These are phyloP conservation scores for Neurospora cerealis DNA, from an alignment of 495 filamentous ascomycete genomes.

Conservation along the genomic window DNA sequence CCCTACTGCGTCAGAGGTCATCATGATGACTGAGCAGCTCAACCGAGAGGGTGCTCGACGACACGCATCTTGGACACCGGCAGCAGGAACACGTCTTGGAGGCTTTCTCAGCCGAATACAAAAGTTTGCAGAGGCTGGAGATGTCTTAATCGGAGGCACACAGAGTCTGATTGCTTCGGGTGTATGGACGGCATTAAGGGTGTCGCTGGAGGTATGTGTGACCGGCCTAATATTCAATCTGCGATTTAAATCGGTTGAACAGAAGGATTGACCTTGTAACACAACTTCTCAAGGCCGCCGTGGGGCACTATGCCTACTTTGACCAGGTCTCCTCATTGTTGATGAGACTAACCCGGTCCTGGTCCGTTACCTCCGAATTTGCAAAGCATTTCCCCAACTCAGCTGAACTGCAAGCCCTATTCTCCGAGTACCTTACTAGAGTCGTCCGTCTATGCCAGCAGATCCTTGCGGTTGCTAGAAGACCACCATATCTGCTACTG, in stretches of 20 bases:
- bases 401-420: neutral
- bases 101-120: neutral
- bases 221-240: no score
- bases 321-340: neutral
- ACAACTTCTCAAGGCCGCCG: neutral
- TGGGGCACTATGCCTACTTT: neutral
- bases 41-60: neutral
- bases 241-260: no score
- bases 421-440: constrained; percentile 2
- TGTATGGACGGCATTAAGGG: neutral
- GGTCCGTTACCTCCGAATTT: neutral
- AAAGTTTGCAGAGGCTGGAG: neutral
- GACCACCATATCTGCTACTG: neutral
- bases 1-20: neutral
- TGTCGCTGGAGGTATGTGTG: neutral
- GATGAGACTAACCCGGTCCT: neutral
- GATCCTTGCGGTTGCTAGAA: neutral
- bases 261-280: no score
- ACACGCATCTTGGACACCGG: neutral
- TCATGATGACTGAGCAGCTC: neutral
- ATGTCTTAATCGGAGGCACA: neutral
- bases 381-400: neutral
- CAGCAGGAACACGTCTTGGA: neutral
- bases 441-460: neutral
- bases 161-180: neutral